Base-by-base conservation (phyloP, 495 filamentous ascomycete species). In the Halenospora varia region DNA sequence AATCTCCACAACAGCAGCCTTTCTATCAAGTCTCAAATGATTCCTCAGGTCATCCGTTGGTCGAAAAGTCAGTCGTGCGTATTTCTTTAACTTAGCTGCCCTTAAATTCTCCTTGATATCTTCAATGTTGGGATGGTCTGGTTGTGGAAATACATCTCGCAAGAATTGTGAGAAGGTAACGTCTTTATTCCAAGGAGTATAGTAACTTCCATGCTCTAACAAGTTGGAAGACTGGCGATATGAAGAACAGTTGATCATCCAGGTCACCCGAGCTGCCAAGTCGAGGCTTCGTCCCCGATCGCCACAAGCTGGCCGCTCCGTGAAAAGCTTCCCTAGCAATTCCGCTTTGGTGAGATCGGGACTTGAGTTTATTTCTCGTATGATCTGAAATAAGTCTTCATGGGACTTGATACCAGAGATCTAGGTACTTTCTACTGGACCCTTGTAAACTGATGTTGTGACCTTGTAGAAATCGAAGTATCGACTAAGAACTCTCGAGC, bases 191-290 rank as follows among this genome's bases (percentile, higher is more conserved):
- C 71, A 73, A 17, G 53, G 45, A 2, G 58, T 51, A 26, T 50
- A 59, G 4, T 29, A 57, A 22, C 22, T 60, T 18, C 68, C 68
- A 25, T 59, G 40, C 42, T 70, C 66, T 2, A 71, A 50, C 3
- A 67, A 19, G 1, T 42, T 52, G 10, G 61, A 58, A 25, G 53
- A 64, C n/a, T 63, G 49, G 54, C 53, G 17, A n/a, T n/a, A n/a
- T n/a, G n/a, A n/a, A n/a, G 68, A 67, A 45, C 68, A 68, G 51
- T 69, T 70, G 24, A 65, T 57, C 67, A 71, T 74, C 11, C 68
- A 63, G 63, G 73, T 69, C 8, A 70, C 53, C 18, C 52, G 63
- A 18, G 68, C 60, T 13, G 70, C 70, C 9, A 74, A 56, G 39
- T 69, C 62, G 22, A 74, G 61, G 1, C 69, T 66, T 15, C 61